Conservation (phyloP, 352 stramenopile species). For the Phytophthora litchii region DNA sequence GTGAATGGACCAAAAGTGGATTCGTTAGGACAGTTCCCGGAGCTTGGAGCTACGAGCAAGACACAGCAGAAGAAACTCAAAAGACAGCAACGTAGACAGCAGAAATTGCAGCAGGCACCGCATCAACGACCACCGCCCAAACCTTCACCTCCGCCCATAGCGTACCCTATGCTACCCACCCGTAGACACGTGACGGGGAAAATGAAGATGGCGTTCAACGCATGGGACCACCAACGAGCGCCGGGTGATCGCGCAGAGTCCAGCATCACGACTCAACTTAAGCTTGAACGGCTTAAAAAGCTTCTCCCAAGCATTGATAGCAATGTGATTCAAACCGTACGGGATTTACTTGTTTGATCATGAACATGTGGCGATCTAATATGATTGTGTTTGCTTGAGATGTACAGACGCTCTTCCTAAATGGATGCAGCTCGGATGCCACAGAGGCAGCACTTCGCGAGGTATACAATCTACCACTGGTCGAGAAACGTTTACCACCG, state of each 20-base stretch:
- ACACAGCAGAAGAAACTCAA: slow-evolving; percentile 42
- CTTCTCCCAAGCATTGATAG: slow-evolving; percentile 62
- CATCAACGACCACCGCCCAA: slow-evolving; percentile 38
- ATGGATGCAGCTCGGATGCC: slow-evolving; percentile 64
- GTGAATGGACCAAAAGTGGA: slow-evolving; percentile 44
- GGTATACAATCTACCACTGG: slow-evolving; percentile 59
- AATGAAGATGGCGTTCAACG: slow-evolving; percentile 22
- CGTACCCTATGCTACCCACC: slow-evolving; percentile 28
- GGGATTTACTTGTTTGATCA: background rate
- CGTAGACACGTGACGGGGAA: slow-evolving; percentile 21
- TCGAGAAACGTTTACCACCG: slow-evolving; percentile 17
- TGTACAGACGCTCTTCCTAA: slow-evolving; percentile 70
- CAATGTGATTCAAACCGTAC: slow-evolving; percentile 64
- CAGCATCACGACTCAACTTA: slow-evolving; percentile 65
- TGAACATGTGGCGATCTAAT: slow-evolving; percentile 4
- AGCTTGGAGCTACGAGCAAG: slow-evolving; percentile 36
- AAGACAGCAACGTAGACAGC: slow-evolving; percentile 30
- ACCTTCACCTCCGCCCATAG: slow-evolving; percentile 29
- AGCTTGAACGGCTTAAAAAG: slow-evolving; percentile 63
- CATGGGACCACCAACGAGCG: slow-evolving; percentile 37
- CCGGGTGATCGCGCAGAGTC: slow-evolving; percentile 40
- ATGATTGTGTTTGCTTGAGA: slow-evolving; percentile 12
- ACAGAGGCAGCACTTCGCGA: slow-evolving; percentile 70
- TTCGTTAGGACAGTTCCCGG: slow-evolving; percentile 61
- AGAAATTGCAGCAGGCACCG: slow-evolving; percentile 30